Percentiles rank a stretch among this genome's conserved stretches.
These are phyloP conservation scores for Microcyclospora pomicola DNA, from an alignment of 2,329 filamentous ascomycete species.

Conservation along the genomic window DNA sequence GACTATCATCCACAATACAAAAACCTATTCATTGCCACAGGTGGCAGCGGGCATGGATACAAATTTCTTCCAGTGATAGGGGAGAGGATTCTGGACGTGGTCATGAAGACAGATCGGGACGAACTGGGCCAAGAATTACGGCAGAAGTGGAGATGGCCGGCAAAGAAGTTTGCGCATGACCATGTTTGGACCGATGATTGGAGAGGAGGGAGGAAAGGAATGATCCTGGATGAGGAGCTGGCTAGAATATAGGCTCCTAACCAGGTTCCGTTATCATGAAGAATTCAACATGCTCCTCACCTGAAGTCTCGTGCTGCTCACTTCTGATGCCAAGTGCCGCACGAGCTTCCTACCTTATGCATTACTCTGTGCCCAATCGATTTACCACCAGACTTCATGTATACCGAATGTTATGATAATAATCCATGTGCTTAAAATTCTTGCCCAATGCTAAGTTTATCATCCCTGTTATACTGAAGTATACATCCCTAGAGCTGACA, in stretches of 20 bases:
- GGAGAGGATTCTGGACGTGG: slow-evolving; percentile 38
- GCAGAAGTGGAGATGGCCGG: slow-evolving; percentile 47
- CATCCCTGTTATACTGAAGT: too few relatives aligned
- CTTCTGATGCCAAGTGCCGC: too few relatives aligned
- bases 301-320: too few relatives aligned
- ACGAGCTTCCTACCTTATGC: too few relatives aligned
- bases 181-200: slow-evolving; percentile 26
- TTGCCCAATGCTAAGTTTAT: too few relatives aligned
- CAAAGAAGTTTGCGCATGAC: slow-evolving; percentile 23
- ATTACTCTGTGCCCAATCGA: too few relatives aligned
- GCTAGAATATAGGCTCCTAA: slow-evolving; percentile 4
- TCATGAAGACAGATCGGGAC: slow-evolving; percentile 28
- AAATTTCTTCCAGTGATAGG: slow-evolving; percentile 49
- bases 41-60: slow-evolving; percentile 48
- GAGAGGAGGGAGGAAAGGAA: slow-evolving; percentile 23
- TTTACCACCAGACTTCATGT: too few relatives aligned
- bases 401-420: too few relatives aligned
- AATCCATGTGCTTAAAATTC: too few relatives aligned
- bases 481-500: too few relatives aligned
- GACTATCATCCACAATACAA: slow-evolving; percentile 36
- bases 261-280: too few relatives aligned
- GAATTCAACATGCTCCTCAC: too few relatives aligned
- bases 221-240: slow-evolving; percentile 25
- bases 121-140: slow-evolving; percentile 35
- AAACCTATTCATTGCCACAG: slow-evolving; percentile 46